phyloP scores from a whole-genome alignment of 352 stramenopile genomes.

The Pythium brachiatum region DNA sequence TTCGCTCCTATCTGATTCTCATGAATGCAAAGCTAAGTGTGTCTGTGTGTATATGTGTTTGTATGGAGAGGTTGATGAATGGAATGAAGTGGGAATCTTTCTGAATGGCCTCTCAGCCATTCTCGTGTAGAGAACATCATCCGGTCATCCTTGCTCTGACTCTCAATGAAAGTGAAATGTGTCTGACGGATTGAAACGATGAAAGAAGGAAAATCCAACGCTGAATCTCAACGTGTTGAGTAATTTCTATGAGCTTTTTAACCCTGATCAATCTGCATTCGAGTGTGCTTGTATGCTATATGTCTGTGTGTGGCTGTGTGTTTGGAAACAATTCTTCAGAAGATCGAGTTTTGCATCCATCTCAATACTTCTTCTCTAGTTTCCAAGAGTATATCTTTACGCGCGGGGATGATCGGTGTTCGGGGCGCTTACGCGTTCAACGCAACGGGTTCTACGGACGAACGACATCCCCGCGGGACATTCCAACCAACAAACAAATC shows the following conservation, averaged over 20 bases:
- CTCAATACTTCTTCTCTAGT: constrained; percentile 35
- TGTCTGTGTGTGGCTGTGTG: constrained; percentile 17
- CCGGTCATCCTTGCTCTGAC: constrained; percentile 81
- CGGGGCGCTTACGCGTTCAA: constrained; percentile 12
- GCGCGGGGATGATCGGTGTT: constrained; percentile 19
- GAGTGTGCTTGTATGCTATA: constrained; percentile 1
- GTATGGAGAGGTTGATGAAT: constrained; percentile 62
- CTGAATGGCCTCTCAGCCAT: constrained; percentile 42
- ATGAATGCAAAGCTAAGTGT: constrained; percentile 23
- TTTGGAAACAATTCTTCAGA: constrained; percentile 36
- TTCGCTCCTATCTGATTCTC: constrained; percentile 86
- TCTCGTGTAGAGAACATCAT: constrained; percentile 51
- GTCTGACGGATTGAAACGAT: constrained; percentile 54
- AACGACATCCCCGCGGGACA: constrained; percentile 27
- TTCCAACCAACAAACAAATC: neutral
- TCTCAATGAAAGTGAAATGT: constrained; percentile 22
- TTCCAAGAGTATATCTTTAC: constrained; percentile 24
- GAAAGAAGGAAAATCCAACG: constrained; percentile 81
- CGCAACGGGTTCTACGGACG: constrained; percentile 25
- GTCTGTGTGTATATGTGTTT: constrained; percentile 6
- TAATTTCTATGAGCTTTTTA: constrained; percentile 80
- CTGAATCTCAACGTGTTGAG: constrained; percentile 77
- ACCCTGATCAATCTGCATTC: constrained; percentile 61
- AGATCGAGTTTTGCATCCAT: constrained; percentile 28
- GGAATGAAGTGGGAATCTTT: constrained; percentile 82